These are phyloP conservation scores for Hymenoscyphus repandus DNA, from an alignment of 2,329 filamentous ascomycete genomes.

Conservation along the genomic window DNA sequence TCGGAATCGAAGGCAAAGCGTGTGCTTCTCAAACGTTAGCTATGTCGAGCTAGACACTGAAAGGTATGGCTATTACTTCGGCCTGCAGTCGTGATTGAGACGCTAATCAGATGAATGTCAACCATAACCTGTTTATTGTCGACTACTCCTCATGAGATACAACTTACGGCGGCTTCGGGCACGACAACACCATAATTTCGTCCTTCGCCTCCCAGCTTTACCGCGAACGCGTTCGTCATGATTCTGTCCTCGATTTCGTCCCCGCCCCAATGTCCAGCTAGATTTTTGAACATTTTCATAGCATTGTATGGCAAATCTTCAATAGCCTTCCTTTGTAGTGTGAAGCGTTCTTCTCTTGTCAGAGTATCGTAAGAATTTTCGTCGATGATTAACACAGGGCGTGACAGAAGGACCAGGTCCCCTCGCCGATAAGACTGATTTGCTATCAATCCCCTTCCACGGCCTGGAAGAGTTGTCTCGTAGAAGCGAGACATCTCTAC, in stretches of 20 bases:
- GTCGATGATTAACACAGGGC: slow-evolving; percentile 8
- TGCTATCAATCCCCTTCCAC: slow-evolving; percentile 8
- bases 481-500: background rate
- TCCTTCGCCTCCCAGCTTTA: slow-evolving; percentile 2
- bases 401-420: slow-evolving; percentile 7
- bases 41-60: background rate
- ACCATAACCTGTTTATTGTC: background rate
- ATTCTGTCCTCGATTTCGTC: slow-evolving; percentile 11
- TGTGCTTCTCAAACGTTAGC: background rate
- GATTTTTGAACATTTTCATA: background rate
- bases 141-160: background rate
- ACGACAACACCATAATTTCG: slow-evolving; percentile 9
- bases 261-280: slow-evolving; percentile 11
- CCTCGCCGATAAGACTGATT: slow-evolving; percentile 9
- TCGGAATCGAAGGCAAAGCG: slow-evolving; percentile 11
- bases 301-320: background rate
- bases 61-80: slow-evolving; percentile 1
- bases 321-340: background rate
- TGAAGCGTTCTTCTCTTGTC: background rate
- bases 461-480: slow-evolving; percentile 5
- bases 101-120: no score
- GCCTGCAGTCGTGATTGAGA: slow-evolving; percentile 15
- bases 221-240: slow-evolving; percentile 11
- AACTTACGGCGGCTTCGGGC: slow-evolving; percentile 11
- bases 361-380: slow-evolving; percentile 1